Conservation (phyloP, 148 eudicot genomes). For the Simmondsia chinensis region DNA sequence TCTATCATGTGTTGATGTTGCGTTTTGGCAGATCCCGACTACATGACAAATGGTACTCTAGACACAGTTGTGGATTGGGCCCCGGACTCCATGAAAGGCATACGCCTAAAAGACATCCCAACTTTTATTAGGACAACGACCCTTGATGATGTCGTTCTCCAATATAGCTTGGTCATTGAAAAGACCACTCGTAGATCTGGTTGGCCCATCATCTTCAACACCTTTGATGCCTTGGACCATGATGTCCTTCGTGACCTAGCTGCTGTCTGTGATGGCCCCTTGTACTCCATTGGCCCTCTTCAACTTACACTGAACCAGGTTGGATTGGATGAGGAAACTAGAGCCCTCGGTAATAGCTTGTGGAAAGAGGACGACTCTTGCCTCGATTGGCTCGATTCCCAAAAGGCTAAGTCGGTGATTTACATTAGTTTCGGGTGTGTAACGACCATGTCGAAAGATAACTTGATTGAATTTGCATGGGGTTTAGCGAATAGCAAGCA, state of each 20-base stretch:
- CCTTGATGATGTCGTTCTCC: constrained; percentile 16
- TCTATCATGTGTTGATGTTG: not conserved
- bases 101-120: constrained; percentile 24
- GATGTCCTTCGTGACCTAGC: constrained; percentile 12
- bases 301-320: constrained; percentile 1
- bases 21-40: constrained; percentile 10
- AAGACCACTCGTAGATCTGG: constrained; percentile 3
- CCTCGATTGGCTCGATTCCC: constrained; percentile 25
- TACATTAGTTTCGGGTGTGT: constrained; percentile 28
- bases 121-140: constrained; percentile 18
- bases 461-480: constrained; percentile 28
- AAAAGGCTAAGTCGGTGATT: constrained; percentile 17
- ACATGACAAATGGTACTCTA: constrained; percentile 12
- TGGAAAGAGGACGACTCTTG: constrained; percentile 24
- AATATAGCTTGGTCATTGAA: constrained; percentile 2
- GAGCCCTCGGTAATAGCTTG: constrained; percentile 12
- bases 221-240: constrained; percentile 20
- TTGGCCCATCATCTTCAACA: constrained; percentile 18
- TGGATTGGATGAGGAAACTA: not conserved
- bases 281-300: constrained; percentile 21
- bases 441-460: constrained; percentile 22
- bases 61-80: constrained; percentile 9
- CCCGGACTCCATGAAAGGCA: constrained; percentile 12
- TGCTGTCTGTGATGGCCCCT: constrained; percentile 4
- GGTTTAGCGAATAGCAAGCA: constrained; percentile 28